phyloP scores from a whole-genome alignment of 441 rosid species.

The Isatis lusitanica region DNA sequence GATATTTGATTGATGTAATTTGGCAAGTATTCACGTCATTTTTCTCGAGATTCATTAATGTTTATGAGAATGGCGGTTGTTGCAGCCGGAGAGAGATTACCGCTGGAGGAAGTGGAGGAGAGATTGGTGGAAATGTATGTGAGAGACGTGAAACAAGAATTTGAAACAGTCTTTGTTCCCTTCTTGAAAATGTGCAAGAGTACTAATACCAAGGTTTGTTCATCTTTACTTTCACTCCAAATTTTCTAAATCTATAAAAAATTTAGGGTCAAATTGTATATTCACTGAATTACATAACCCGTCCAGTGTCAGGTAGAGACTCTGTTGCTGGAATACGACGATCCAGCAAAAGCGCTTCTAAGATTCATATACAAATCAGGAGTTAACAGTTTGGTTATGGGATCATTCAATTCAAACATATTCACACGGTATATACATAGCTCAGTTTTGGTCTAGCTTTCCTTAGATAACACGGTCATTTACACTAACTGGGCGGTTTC shows the following conservation, averaged over 20 bases:
- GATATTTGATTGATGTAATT: not conserved
- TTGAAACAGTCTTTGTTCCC: constrained; percentile 52
- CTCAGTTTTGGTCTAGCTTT: not conserved
- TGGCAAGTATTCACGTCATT: not conserved
- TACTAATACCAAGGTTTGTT: constrained; percentile 36
- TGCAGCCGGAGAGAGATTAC: constrained; percentile 61
- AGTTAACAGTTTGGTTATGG: constrained; percentile 64
- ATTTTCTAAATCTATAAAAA: not conserved
- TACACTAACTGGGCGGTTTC: not conserved
- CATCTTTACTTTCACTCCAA: not conserved
- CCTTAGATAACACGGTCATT: not conserved
- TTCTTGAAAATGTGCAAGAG: constrained; percentile 59
- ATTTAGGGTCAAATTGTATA: not conserved
- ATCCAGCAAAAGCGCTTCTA: constrained; percentile 69
- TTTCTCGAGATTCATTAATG: not conserved
- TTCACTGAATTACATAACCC: not conserved
- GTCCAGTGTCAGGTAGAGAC: constrained; percentile 58
- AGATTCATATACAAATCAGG: constrained; percentile 48
- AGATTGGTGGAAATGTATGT: constrained; percentile 64
- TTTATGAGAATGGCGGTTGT: not conserved
- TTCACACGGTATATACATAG: constrained; percentile 47
- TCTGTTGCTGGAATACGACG: constrained; percentile 61
- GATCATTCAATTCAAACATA: constrained; percentile 57
- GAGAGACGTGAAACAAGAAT: constrained; percentile 56
- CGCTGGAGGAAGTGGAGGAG: constrained; percentile 65